A percentile compares a stretch with the other conserved stretches of the same genome.
Evolutionary conservation across 257 asterid species (phyloP).

Genomic region (Ligustrum vulgare): DNA sequence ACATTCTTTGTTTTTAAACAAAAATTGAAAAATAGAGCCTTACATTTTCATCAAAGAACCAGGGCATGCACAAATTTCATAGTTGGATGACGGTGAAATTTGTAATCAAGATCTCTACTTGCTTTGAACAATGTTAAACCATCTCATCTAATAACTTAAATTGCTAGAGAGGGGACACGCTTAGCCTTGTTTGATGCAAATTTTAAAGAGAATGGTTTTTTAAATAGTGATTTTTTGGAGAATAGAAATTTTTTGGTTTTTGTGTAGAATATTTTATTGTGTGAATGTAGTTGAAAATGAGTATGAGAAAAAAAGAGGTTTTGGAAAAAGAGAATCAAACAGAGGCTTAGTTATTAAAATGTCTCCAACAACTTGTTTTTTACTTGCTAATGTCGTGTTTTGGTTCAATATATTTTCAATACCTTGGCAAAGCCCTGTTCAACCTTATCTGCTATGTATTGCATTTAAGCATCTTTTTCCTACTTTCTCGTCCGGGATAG

Average conservation of each 20-base stretch:
- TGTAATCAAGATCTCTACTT: not conserved
- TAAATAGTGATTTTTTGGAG: no score
- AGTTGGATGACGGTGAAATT: not conserved
- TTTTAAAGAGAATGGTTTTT: no score
- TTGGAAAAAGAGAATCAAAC: no score
- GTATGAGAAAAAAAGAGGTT: no score
- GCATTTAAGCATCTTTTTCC: conserved; percentile 8
- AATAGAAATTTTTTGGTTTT: no score
- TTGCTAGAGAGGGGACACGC: not conserved
- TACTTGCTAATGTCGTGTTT: not conserved
- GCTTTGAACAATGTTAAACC: not conserved
- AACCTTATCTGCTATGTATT: not conserved
- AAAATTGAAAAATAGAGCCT: no score
- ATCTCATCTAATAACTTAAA: not conserved
- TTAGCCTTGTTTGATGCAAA: not conserved
- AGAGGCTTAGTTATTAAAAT: no score
- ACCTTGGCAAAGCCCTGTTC: not conserved
- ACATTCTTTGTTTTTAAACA: no score
- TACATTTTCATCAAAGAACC: not conserved
- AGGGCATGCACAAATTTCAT: not conserved
- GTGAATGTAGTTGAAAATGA: no score
- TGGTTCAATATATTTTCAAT: not conserved
- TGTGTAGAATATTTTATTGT: no score
- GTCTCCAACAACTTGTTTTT: no score
- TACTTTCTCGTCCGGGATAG: conserved; percentile 64